A percentile compares a stretch with the other conserved stretches of the same genome.
Evolutionary conservation across 2,329 filamentous ascomycete genomes (phyloP).

Genomic region (Fusarium sp.): DNA sequence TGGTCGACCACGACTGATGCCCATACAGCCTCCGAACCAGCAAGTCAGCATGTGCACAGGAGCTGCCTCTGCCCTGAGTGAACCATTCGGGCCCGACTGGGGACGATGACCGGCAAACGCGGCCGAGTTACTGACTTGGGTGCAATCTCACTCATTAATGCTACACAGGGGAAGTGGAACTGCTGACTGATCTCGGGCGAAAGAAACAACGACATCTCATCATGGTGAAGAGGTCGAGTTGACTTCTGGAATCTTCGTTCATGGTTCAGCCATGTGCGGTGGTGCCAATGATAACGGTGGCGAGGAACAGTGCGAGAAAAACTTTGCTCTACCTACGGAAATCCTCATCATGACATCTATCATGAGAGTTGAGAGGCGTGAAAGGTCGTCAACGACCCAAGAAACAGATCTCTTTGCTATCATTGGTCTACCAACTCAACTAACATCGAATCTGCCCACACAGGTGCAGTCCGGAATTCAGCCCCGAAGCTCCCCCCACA

Average conservation of each 20-base stretch:
- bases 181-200: neutral
- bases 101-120: neutral
- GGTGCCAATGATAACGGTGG: neutral
- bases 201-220: conserved; percentile 1
- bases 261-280: neutral
- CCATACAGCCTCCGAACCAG: neutral
- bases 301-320: neutral
- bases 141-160: neutral
- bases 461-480: neutral
- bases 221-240: neutral
- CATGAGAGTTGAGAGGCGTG: neutral
- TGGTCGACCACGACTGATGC: neutral
- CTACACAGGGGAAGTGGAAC: neutral
- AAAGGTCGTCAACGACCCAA: neutral
- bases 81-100: neutral
- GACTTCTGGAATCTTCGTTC: neutral
- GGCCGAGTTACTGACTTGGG: neutral
- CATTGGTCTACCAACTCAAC: neutral
- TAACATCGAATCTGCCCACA: neutral
- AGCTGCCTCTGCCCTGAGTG: neutral
- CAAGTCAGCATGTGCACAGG: neutral
- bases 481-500: neutral
- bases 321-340: neutral
- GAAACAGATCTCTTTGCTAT: neutral
- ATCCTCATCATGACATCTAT: neutral